Base-by-base conservation (phyloP, 139 green algal genomes). In the Gonium pectorale region DNA sequence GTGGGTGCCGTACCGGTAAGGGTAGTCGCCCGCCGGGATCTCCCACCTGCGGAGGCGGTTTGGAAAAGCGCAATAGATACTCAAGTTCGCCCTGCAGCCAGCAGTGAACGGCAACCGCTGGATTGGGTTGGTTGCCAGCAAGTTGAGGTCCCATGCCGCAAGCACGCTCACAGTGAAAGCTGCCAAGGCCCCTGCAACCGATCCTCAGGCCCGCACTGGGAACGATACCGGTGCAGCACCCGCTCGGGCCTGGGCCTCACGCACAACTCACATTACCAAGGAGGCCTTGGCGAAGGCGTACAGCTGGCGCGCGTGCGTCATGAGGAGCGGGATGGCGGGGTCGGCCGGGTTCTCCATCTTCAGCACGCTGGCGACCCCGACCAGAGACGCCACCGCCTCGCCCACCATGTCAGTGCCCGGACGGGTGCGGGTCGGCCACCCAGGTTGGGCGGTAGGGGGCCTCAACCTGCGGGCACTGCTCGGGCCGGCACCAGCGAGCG, bases 401-500 rank as follows among this genome's bases (percentile, higher is more conserved):
- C 62, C 89, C 40, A 85, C 89, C 24, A 93, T 67, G 60, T 93
- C 89, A 13, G 85, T 81, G 38, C 89, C 90, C 11, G 89, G 86
- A 59, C 52, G 54, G 52, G 35, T 41, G 24, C 5, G 37, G n/a
- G 52, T 52, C 26, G 35, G 52, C 52, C 43, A 64, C 54, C 73
- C 63, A 90, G 37, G 44, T 83, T 38, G 83, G 80, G 11, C 88
- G 80, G 31, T 63, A 62, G 51, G 83, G 71, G 33, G 60, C 81
- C 73, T 91, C 86, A 0, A 67, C 52, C 49, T 29, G 31, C 22
- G 35, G 35, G 52, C 72, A 80, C 64, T 95, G 88, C 84, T 96
- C 92, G 9, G 92, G 87, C 5, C 92, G 84, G 40, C 91, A 91
- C 90, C 94, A 97, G 46, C 83, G 92, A 22, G 60, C 56, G 77